phyloP scores from a whole-genome alignment of 305 asterid genomes.

The Fraxinus paxiana region DNA sequence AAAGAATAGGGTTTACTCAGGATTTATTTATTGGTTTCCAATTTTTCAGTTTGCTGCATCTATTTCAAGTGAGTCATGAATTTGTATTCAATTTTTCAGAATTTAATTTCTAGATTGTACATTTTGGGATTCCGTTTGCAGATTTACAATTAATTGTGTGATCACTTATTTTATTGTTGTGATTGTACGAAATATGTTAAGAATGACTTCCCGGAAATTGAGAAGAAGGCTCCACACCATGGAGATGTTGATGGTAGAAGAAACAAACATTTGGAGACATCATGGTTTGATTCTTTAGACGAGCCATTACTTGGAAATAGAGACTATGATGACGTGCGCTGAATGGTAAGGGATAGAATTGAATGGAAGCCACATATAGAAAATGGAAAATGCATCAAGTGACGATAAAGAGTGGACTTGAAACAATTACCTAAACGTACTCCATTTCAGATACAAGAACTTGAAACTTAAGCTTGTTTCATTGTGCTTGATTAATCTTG shows the following conservation, averaged over 20 bases:
- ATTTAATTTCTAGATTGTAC: background rate
- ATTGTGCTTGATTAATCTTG: no score
- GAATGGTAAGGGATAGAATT: conserved; percentile 29
- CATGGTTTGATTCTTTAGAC: conserved; percentile 50
- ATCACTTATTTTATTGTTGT: background rate
- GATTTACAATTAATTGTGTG: background rate
- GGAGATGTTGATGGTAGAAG: conserved; percentile 71
- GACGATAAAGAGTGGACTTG: no score
- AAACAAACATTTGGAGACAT: conserved; percentile 52
- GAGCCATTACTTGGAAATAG: conserved; percentile 70
- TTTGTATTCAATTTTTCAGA: background rate
- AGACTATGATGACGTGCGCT: conserved; percentile 20
- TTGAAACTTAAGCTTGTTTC: no score
- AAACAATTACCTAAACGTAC: no score
- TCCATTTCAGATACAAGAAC: no score
- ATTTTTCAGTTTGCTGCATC: background rate
- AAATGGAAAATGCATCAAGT: no score
- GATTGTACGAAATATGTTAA: background rate
- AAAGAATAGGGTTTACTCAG: background rate
- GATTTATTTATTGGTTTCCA: background rate
- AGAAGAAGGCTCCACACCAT: conserved; percentile 50
- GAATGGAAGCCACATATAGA: background rate
- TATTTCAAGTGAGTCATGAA: background rate
- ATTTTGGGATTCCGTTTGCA: background rate
- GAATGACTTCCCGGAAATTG: background rate